Evolutionary conservation across 2,329 filamentous ascomycete species (phyloP).

Genomic region (Monilinia fructigena): DNA sequence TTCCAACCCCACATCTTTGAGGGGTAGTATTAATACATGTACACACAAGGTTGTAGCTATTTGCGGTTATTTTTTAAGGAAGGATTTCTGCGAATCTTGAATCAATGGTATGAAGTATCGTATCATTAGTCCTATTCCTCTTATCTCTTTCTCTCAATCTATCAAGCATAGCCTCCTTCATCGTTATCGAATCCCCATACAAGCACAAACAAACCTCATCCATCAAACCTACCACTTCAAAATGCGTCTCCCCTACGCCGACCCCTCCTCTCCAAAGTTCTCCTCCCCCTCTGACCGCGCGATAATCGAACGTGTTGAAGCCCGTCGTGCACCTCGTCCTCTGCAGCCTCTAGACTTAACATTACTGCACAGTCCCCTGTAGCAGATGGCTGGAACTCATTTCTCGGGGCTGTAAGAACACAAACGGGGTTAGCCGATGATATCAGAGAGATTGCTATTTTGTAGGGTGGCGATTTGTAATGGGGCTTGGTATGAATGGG

Average conservation of each 20-base stretch:
- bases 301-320: slow-evolving; percentile 62
- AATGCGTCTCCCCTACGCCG: slow-evolving; percentile 68
- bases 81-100: not conserved
- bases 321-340: slow-evolving; percentile 65
- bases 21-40: slow-evolving; percentile 4
- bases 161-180: not conserved
- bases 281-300: slow-evolving; percentile 49
- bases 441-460: slow-evolving; percentile 73
- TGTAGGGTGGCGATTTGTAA: slow-evolving; percentile 79
- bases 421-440: slow-evolving; percentile 50
- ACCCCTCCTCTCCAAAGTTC: slow-evolving; percentile 48
- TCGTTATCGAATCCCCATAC: slow-evolving; percentile 1
- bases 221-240: slow-evolving; percentile 18
- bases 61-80: not conserved
- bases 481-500: slow-evolving; percentile 83
- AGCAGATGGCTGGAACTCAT: slow-evolving; percentile 73
- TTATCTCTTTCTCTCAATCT: slow-evolving; percentile 7
- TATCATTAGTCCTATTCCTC: not conserved
- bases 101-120: slow-evolving; percentile 7
- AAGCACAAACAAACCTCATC: not conserved
- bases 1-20: slow-evolving; percentile 19
- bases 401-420: slow-evolving; percentile 63
- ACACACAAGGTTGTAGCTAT: not conserved
- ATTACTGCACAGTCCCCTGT: slow-evolving; percentile 72
- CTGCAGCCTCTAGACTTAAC: slow-evolving; percentile 74